These are phyloP conservation scores for Penicillium sp. DNA, from an alignment of 2,329 filamentous ascomycete genomes.

Conservation along the genomic window DNA sequence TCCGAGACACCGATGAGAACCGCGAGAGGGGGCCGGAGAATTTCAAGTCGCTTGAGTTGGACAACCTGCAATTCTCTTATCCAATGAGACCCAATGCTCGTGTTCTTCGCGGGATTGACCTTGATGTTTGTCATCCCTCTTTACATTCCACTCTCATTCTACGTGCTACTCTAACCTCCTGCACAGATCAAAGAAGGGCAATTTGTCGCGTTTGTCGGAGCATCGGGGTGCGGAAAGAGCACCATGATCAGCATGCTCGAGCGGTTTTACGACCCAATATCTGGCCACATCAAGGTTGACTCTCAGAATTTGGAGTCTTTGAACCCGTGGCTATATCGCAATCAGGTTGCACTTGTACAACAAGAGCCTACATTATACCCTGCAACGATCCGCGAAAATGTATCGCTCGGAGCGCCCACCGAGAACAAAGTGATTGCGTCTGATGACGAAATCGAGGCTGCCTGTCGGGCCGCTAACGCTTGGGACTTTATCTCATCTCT, in stretches of 20 bases:
- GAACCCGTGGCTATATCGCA: constrained; percentile 64
- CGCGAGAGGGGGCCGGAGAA: constrained; percentile 18
- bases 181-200: constrained; percentile 48
- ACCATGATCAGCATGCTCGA: constrained; percentile 65
- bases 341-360: constrained; percentile 68
- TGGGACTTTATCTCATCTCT: constrained; percentile 54
- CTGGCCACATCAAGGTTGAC: constrained; percentile 67
- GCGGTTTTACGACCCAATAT: constrained; percentile 69
- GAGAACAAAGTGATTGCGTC: constrained; percentile 41
- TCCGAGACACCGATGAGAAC: constrained; percentile 50
- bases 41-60: constrained; percentile 42
- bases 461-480: constrained; percentile 47
- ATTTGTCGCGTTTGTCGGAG: constrained; percentile 58
- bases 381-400: constrained; percentile 69
- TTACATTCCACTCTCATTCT: not conserved
- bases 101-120: constrained; percentile 31
- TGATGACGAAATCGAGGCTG: constrained; percentile 33
- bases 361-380: constrained; percentile 75
- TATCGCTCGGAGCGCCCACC: constrained; percentile 57
- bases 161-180: not conserved
- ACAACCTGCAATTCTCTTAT: constrained; percentile 47
- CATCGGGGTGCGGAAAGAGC: constrained; percentile 64
- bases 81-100: constrained; percentile 24
- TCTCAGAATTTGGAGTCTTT: constrained; percentile 60
- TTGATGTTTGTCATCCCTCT: constrained; percentile 13